Evolutionary conservation across 1,139 yeast species (phyloP), one percentile per base, ranked within the genome.

Genomic region (Pichia kudriavzevii): DNA sequence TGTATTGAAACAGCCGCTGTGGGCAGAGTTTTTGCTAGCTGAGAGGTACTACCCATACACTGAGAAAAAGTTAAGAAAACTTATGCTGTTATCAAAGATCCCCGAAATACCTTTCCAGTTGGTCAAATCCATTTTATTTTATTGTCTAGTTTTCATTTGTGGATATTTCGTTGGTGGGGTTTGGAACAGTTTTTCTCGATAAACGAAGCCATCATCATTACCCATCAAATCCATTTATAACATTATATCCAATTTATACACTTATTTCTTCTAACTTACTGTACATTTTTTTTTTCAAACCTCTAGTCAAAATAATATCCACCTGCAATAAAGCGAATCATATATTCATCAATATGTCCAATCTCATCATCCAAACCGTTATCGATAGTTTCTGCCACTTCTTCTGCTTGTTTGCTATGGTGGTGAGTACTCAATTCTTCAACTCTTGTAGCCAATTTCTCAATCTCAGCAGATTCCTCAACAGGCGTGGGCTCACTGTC

Each of bases 321-420:
- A 41, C 79, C 79, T 40, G 94, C 93, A 41, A 93, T 83, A 53
- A 75, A 84, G 42, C 88, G 66, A 46, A 93, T 75, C 98, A 93
- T 93, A 60, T 88, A 93, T 67, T 93, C 97, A 56, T 93, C 98
- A 39, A 91, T 73, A 57, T 87, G 95, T 5, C 94, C 94, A 35
- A 83, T 71, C 25, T 75, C 94, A 36, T 79, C 91, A 42, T 74
- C 85, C 36, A 78, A 85, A 17, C 30, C 33, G 17, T 14, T 26
- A 13, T 36, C 36, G n/a, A 17, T 10, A 7, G 16, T 21, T 18
- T 30, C 19, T 19, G 32, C 25, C 24, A 13, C 19, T 7, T 32
- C 31, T 11, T 24, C 20, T 17, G 16, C 24, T 7, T 29, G 33
- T 6, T 24, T 35, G 16, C 30, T 32, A 3, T 32, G 29, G 14